Base-by-base conservation (phyloP, 805 yeast species). In the Candida suzukii region DNA sequence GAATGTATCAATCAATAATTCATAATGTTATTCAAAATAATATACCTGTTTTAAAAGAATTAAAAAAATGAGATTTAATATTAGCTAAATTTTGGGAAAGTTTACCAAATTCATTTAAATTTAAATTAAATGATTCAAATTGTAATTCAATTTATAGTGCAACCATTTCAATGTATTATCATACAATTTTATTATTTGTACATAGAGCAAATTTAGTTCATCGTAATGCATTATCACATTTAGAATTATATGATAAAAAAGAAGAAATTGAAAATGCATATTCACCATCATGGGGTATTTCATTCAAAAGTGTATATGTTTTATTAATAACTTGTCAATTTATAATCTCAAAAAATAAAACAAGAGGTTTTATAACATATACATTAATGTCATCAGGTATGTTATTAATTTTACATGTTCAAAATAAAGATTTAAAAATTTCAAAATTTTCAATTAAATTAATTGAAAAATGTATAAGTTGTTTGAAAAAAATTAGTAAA, bases 251-350 rank as follows among this genome's bases (percentile, higher is more conserved):
- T 45, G 13, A 41, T 45, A 20, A 36, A 46, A 60, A 68, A 2
- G 60, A 60, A 41, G 70, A 71, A 14, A 63, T 58, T 47, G 61
- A 68, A 60, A 58, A 67, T 10, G 3, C 7, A 55, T 37, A 38
- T 41, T 78, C 76, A 54, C 84, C 87, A 3, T 77, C 85, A 11
- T 79, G 87, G 83, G 84, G 88, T 14, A 81, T 84, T 44, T 83
- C 88, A 3, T 83, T 83, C 65, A 87, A 83, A 56, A 83, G 90
- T 1, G 88, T 93, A 1, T 76, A 85, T 51, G 78, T 82, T 77
- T 78, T 84, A 46, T 73, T 84, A 5, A 67, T 74, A 34, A 78
- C 85, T 41, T 70, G 77, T 24, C 78, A 78, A 38, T 78, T 74
- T 43, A 49, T 84, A 43, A 50, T 69, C 31, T 73, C 70, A 35